These are phyloP conservation scores for Coemansia sp. DNA, from an alignment of 192 early-diverging fungal genomes.

Conservation along the genomic window DNA sequence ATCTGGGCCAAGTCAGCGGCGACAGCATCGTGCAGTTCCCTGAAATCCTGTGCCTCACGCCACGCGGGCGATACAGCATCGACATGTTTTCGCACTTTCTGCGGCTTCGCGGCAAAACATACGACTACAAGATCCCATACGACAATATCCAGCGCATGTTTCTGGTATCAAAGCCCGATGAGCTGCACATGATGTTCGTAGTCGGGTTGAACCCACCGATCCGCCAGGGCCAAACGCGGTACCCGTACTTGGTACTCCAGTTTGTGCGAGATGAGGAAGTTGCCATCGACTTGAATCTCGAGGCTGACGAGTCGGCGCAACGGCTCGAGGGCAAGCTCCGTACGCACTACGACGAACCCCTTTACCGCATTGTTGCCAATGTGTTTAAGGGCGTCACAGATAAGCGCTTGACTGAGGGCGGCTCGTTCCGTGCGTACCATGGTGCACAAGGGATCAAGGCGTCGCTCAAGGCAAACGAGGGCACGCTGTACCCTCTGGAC, in stretches of 20 bases:
- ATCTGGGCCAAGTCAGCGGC: conserved; percentile 81
- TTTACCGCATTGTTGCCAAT: conserved; percentile 81
- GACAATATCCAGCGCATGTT: conserved; percentile 81
- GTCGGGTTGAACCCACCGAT: conserved; percentile 95
- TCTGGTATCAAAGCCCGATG: conserved; percentile 90
- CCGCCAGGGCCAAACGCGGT: conserved; percentile 94
- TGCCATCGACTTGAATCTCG: conserved; percentile 79
- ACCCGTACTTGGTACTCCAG: conserved; percentile 95
- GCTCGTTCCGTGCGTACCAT: conserved; percentile 68
- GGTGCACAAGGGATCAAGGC: conserved; percentile 84
- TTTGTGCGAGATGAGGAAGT: conserved; percentile 92
- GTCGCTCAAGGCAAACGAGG: conserved; percentile 96
- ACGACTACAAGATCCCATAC: conserved; percentile 97
- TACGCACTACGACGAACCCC: conserved; percentile 81
- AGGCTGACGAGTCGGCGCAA: conserved; percentile 67
- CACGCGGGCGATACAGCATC: conserved; percentile 91
- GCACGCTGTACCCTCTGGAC: conserved; percentile 89
- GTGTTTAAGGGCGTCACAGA: conserved; percentile 83
- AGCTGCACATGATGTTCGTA: conserved; percentile 88
- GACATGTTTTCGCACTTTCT: conserved; percentile 90
- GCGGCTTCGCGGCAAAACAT: conserved; percentile 94
- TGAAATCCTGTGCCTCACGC: conserved; percentile 87
- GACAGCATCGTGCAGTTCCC: conserved; percentile 90
- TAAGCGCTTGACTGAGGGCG: conserved; percentile 72
- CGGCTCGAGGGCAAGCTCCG: conserved; percentile 77